Evolutionary conservation across 1,284 basidiomycete species (phyloP), one percentile per base, ranked within the genome.

Genomic region (Heterobasidion parviporum): DNA sequence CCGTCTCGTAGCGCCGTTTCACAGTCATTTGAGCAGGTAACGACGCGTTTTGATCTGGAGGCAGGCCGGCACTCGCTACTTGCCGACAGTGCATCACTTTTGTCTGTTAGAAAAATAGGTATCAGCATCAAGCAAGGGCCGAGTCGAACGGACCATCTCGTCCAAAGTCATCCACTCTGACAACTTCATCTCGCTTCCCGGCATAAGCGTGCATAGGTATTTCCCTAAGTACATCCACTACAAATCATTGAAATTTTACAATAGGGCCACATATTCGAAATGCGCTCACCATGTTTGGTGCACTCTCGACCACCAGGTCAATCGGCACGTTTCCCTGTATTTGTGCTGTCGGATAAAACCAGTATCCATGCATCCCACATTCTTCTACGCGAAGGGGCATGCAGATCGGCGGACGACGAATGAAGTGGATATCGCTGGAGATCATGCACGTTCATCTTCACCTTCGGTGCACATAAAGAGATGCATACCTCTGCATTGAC

Each of bases 141-240:
- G 46, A 18, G 18, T 47, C 20, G 32, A 33, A 18, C 60, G 2
- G 32, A 67, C 67, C 53, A 61, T 51, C 20, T 67, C 66, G 44
- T 68, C 63, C 7, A 69, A 59, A 6, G 38, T 54, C 56, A 65
- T 56, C 67, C 67, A 69, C 56, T 68, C 68, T 6, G 67, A 64
- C 7, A 69, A 46, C 18, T 55, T 57, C 68, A 69, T 68, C 20
- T 67, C 66, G 18, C 46, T 55, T 5, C 60, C 63, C 1, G 55
- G 41, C n/a, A 68, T 50, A 8, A 52, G 36, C 3, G 56, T 56
- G n/a, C 55, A 64, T 9, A 56, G 26, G 55, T 67, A 68, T 14
- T 59, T 50, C 1, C 67, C 68, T 9, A 65, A 60, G 53, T 69
- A 69, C 7, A 60, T 52, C 68, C 68, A 69, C 68, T 68, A 50